Evolutionary conservation across 2,329 filamentous ascomycete genomes (phyloP).

Genomic region (Clonostachys chloroleuca): DNA sequence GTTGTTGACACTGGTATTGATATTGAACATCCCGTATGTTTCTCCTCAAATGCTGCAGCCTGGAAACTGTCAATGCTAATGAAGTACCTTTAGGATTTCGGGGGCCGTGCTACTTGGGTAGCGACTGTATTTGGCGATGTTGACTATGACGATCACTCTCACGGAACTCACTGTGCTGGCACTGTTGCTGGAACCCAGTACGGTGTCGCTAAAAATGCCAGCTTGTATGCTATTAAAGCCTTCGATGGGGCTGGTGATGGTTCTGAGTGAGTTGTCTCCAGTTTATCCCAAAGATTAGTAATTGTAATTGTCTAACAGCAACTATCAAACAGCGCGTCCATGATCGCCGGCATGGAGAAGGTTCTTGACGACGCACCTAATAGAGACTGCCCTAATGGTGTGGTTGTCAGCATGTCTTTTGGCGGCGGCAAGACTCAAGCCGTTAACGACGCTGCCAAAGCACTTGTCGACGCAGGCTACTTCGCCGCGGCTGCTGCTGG

Average conservation of each 20-base stretch:
- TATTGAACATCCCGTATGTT: slow-evolving; percentile 19
- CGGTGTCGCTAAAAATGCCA: slow-evolving; percentile 30
- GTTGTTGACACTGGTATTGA: slow-evolving; percentile 36
- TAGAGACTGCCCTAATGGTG: slow-evolving; percentile 31
- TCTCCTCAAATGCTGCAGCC: background rate
- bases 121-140: slow-evolving; percentile 10
- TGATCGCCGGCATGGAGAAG: slow-evolving; percentile 40
- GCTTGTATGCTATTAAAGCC: slow-evolving; percentile 37
- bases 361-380: slow-evolving; percentile 26
- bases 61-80: too few species aligned
- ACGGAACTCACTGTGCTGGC: slow-evolving; percentile 26
- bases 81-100: slow-evolving; percentile 10
- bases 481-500: slow-evolving; percentile 48
- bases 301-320: too few species aligned
- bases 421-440: slow-evolving; percentile 36
- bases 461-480: slow-evolving; percentile 36
- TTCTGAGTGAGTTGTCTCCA: slow-evolving; percentile 24
- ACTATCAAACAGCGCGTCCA: slow-evolving; percentile 4
- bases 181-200: slow-evolving; percentile 14
- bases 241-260: slow-evolving; percentile 26
- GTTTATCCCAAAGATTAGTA: too few species aligned
- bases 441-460: slow-evolving; percentile 42
- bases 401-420: slow-evolving; percentile 53
- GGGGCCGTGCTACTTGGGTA: slow-evolving; percentile 14
- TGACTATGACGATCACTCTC: slow-evolving; percentile 20